Conservation (phyloP, 306 rosid genomes). For the Vicia sativa region DNA sequence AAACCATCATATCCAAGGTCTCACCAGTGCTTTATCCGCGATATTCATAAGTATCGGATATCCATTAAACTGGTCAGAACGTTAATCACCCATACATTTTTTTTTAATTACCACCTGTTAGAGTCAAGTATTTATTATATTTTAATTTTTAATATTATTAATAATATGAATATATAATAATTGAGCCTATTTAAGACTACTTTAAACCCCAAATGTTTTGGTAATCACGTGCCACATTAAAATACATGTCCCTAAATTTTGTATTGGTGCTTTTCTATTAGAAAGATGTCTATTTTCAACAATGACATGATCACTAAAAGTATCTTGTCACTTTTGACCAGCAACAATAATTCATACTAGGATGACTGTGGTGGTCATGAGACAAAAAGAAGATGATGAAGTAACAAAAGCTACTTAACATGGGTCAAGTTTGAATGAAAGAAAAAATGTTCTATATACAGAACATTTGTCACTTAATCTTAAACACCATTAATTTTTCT, state of each 20-base stretch:
- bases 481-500: constrained; percentile 43
- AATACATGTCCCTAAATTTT: background rate
- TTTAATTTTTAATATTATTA: no score
- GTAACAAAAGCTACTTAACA: constrained; percentile 37
- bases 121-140: no score
- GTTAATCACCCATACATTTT: no score
- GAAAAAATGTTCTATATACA: background rate
- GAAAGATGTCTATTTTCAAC: background rate
- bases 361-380: constrained; percentile 24
- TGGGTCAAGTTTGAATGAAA: constrained; percentile 52
- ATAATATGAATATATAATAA: no score
- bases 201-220: constrained; percentile 2
- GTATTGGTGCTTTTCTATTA: background rate
- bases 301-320: constrained; percentile 32
- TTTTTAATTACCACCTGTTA: no score
- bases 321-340: constrained; percentile 42
- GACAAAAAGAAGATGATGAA: constrained; percentile 35
- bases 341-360: constrained; percentile 32
- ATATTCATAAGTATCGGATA: no score
- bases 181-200: no score
- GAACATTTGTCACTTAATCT: constrained; percentile 35
- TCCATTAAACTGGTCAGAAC: no score
- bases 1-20: no score
- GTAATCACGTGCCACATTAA: background rate
- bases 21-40: no score